Evolutionary conservation across 345 rosid genomes (phyloP).

Genomic region (Eucalyptus cloeziana): DNA sequence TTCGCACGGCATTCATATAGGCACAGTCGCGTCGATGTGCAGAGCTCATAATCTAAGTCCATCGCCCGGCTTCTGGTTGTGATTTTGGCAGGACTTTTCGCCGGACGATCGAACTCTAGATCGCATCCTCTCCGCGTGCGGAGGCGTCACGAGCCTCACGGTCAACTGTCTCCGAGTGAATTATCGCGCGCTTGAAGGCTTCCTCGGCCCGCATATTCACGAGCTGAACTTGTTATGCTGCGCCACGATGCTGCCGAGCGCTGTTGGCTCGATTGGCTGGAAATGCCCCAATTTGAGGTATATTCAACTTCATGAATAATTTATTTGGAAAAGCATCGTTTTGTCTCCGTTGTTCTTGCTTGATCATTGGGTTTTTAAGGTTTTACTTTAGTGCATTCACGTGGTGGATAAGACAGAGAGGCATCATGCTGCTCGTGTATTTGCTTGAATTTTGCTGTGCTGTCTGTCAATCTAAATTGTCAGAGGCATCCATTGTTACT

Average conservation of each 20-base stretch:
- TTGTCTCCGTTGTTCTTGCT: not conserved
- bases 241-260: slow-evolving; percentile 11
- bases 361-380: too few species aligned
- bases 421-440: not conserved
- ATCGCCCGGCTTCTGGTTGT: not conserved
- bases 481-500: not conserved
- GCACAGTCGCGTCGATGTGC: not conserved
- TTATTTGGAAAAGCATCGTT: not conserved
- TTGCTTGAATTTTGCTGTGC: not conserved
- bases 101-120: slow-evolving; percentile 26
- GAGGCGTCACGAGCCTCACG: slow-evolving; percentile 15
- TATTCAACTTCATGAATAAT: not conserved
- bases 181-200: slow-evolving; percentile 6
- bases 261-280: slow-evolving; percentile 21
- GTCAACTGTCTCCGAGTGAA: slow-evolving; percentile 47
- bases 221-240: slow-evolving; percentile 43
- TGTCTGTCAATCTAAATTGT: not conserved
- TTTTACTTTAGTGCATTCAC: not conserved
- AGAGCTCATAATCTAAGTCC: too few species aligned
- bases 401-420: not conserved
- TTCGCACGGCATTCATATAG: too few species aligned
- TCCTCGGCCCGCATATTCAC: slow-evolving; percentile 16
- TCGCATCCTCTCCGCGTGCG: slow-evolving; percentile 18
- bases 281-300: slow-evolving; percentile 54
- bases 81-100: slow-evolving; percentile 16